phyloP scores from a whole-genome alignment of 306 rosid genomes.

The Prinsepia uniflora region DNA sequence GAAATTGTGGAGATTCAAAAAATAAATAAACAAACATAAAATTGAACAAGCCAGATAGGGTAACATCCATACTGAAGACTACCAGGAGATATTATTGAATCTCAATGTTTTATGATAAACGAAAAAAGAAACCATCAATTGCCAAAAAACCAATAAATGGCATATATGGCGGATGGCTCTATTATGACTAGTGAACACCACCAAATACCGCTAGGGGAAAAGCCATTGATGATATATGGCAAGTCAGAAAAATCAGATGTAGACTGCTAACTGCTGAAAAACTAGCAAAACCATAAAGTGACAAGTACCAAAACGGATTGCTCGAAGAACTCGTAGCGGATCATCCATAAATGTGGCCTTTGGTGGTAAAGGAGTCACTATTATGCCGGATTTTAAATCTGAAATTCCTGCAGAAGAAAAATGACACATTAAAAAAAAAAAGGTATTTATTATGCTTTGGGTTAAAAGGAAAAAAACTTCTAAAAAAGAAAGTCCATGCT shows the following conservation, averaged over 20 bases:
- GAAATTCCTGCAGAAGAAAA: conserved; percentile 49
- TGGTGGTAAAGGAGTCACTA: conserved; percentile 88
- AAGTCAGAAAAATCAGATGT: background rate
- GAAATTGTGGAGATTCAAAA: background rate
- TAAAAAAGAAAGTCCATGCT: background rate
- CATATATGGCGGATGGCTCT: background rate
- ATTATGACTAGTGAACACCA: background rate
- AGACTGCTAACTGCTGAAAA: background rate
- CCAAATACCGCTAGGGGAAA: background rate
- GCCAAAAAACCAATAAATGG: background rate
- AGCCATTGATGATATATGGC: background rate
- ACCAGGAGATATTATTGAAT: background rate
- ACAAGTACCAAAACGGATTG: conserved; percentile 78
- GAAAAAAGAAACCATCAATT: background rate
- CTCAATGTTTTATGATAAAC: background rate
- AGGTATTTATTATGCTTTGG: conserved; percentile 1
- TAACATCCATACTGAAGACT: background rate
- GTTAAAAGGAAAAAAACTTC: conserved; percentile 2
- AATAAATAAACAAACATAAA: background rate
- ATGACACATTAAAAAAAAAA: background rate
- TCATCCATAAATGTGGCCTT: conserved; percentile 88
- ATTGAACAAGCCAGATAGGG: background rate
- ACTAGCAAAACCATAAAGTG: conserved; percentile 9
- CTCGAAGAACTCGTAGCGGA: conserved; percentile 89
- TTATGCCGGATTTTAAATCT: conserved; percentile 76